Conservation (phyloP, 345 rosid genomes). For the Citrus medica region DNA sequence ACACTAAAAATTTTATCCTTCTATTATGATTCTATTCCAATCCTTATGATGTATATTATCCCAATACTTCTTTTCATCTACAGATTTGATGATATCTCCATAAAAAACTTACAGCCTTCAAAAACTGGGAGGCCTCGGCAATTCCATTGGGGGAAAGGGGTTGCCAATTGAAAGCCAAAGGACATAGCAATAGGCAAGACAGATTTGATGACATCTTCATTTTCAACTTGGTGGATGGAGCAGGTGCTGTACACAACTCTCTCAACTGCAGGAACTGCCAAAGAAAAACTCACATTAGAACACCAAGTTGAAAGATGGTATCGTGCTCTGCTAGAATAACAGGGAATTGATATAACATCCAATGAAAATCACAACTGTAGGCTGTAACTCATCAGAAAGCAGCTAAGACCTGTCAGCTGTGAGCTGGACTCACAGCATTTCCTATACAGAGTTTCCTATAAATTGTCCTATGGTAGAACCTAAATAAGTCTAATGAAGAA, state of each 20-base stretch:
- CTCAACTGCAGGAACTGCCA: constrained; percentile 58
- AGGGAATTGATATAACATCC: neutral
- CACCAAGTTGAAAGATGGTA: neutral
- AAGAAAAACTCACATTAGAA: neutral
- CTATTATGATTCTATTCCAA: neutral
- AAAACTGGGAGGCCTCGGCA: constrained; percentile 74
- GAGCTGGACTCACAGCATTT: neutral
- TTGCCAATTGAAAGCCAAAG: constrained; percentile 52
- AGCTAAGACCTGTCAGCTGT: neutral
- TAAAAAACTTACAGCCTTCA: constrained; percentile 56
- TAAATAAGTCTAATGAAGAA: neutral
- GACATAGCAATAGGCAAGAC: constrained; percentile 51
- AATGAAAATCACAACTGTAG: neutral
- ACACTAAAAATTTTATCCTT: neutral
- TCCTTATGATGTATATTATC: neutral
- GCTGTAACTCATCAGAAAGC: neutral
- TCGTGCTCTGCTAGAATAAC: neutral
- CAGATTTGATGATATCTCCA: neutral
- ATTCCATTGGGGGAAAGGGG: constrained; percentile 75
- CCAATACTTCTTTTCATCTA: neutral
- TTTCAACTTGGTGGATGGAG: constrained; percentile 81
- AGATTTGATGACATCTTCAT: constrained; percentile 78
- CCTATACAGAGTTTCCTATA: neutral
- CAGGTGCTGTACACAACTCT: constrained; percentile 90
- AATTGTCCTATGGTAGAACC: neutral